Evolutionary conservation across 2,329 filamentous ascomycete genomes (phyloP), one percentile per base, ranked within the genome.

Genomic region (Fusarium paranaense): DNA sequence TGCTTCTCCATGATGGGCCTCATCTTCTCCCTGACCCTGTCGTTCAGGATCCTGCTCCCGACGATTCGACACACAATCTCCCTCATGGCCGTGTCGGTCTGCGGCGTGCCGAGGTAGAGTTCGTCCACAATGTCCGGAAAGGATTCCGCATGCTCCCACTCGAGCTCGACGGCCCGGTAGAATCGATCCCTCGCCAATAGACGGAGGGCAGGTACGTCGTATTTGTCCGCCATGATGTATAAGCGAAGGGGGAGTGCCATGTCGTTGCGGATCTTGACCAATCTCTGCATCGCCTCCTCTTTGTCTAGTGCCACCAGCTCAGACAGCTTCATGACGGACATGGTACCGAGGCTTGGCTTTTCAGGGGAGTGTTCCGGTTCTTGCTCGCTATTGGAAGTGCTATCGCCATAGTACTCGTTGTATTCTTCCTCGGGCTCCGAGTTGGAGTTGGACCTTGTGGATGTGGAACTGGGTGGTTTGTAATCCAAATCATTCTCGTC

Each of bases 401-500:
- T 52, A 0, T 16, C 35, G 1, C 65, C 61, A 18, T 59, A 30
- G 8, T 64, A 72, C 8, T 73, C 66, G 14, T 66, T 63, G 61
- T 74, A 74, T 25, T 76, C 74, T 11, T 74, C 70, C 0, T 68
- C 67, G 4, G 47, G 33, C 4, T 69, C 50, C 14, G 27, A 47
- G 42, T 47, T 47, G 11, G 47, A 18, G 22, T 47, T 27, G 14
- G 22, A 47, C 42, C 42, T 18, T 3, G 42, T 18, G 22, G 42
- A 47, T 47, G 22, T 47, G 42, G 42, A 18, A 32, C 47, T 54
- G 8, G 11, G 27, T 13, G 47, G 47, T 20, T 54, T 18, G 27
- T 54, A 54, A 13, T 67, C 35, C 16, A 37, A 27, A 14, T n/a
- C 52, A 7, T 33, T 8, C 20, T 63, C 37, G 6, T 38, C 38